Base-by-base conservation (phyloP, 2,329 filamentous ascomycete genomes). In the Fragosphaeria purpurea region DNA sequence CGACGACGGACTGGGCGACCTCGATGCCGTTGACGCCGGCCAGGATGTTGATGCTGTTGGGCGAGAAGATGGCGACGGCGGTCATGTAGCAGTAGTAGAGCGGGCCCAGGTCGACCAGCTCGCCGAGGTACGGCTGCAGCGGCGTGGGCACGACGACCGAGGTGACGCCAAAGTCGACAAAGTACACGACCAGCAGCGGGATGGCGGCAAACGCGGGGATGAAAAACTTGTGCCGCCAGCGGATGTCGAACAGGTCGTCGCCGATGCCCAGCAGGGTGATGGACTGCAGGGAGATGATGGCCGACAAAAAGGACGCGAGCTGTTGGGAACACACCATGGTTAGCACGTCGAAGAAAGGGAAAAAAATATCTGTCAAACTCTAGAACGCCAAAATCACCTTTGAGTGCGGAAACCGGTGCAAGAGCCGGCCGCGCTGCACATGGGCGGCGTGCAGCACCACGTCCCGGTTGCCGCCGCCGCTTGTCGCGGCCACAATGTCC, bases 21-120 rank as follows among this genome's bases (percentile, higher is more conserved):
- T 98, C 93, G 65, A 98, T 93, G 50, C 93, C 93, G 67, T 98
- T 98, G 68, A 98, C 88, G n/a, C 93, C 93, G 0, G 93, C 93
- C n/a, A 98, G 75, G 70, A 98, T 98, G 73, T 98, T 98, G 78
- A 98, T 98, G 67, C 88, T 89, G 71, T 98, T 97, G 6, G 93
- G 90, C 59, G 89, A 95, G 73, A 98, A 98, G 67, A 98, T 98
- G 64, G 91, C 87, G 58, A 98, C 79, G 51, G 86, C 85, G 48
- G 88, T 88, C 93, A 98, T 98, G 75, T 97, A 98, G 62, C 84
- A 72, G 70, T 98, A 98, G 77, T 98, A 98, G 51, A 88, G 71
- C 64, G 79, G 68, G 35, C 85, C 85, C 7, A 97, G 79, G 65
- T 97, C 83, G 64, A 97, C 76, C 46, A 96, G 78, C 59, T 88